phyloP scores from a whole-genome alignment of 2,329 filamentous ascomycete species.

The Magnaporthiopsis incrustans region DNA sequence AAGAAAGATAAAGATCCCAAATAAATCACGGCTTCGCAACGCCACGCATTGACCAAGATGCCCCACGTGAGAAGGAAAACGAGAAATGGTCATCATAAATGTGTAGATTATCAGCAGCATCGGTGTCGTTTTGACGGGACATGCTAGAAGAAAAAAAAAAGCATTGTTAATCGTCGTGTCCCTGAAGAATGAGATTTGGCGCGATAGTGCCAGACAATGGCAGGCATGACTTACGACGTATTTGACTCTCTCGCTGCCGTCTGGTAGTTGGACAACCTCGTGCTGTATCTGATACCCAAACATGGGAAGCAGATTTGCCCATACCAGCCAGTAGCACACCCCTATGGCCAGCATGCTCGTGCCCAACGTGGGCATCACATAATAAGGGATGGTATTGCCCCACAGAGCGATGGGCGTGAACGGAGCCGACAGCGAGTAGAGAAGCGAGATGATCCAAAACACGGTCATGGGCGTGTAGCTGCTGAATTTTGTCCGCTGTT shows the following conservation, averaged over 20 bases:
- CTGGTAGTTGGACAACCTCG: conserved; percentile 22
- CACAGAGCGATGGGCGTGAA: conserved; percentile 19
- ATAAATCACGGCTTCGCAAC: not conserved
- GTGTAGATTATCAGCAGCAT: not conserved
- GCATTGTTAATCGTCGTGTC: not conserved
- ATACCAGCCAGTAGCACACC: conserved; percentile 25
- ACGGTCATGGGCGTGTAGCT: conserved; percentile 21
- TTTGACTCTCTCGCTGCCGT: conserved; percentile 23
- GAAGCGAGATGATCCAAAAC: conserved; percentile 21
- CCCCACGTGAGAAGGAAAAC: not conserved
- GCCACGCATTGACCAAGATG: not conserved
- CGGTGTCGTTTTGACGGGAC: conserved; percentile 3
- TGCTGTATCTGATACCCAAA: conserved; percentile 23
- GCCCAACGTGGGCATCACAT: conserved; percentile 33
- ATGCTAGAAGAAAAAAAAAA: not conserved
- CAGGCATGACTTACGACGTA: conserved; percentile 18
- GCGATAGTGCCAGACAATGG: no score
- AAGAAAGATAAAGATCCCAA: not conserved
- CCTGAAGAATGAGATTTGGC: not conserved
- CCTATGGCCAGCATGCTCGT: conserved; percentile 28
- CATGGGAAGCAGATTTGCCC: conserved; percentile 18
- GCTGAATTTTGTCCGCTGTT: conserved; percentile 21
- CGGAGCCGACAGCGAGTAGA: conserved; percentile 19
- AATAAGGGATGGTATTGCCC: conserved; percentile 24
- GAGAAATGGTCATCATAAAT: not conserved